These are phyloP conservation scores for Microsporum canis DNA, from an alignment of 2,329 filamentous ascomycete species.

Conservation along the genomic window DNA sequence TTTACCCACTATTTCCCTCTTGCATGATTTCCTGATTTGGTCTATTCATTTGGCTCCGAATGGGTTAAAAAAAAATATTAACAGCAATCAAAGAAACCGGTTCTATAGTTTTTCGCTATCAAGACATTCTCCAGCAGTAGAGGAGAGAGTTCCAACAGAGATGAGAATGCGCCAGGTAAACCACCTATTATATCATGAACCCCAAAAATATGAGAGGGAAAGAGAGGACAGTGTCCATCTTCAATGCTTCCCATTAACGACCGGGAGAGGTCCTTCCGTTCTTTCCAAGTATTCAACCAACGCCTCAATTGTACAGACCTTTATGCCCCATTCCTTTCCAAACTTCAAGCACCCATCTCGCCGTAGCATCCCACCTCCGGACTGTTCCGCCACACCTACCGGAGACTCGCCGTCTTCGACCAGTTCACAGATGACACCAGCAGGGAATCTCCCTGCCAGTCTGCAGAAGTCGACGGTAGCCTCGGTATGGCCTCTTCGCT, in stretches of 20 bases:
- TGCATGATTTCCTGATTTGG: background rate
- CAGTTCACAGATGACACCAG: constrained; percentile 80
- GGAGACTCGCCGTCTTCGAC: constrained; percentile 74
- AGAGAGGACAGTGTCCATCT: background rate
- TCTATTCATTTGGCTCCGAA: background rate
- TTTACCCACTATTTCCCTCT: background rate
- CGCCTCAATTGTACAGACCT: constrained; percentile 91
- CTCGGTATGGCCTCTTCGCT: constrained; percentile 79
- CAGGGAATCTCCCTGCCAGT: constrained; percentile 64
- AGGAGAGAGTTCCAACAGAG: background rate
- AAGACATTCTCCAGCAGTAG: background rate
- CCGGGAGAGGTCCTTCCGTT: constrained; percentile 45
- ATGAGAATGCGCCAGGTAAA: background rate
- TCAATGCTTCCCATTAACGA: constrained; percentile 26
- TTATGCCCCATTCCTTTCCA: constrained; percentile 76
- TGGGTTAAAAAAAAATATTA: background rate
- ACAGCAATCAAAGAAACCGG: background rate
- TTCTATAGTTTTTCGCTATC: background rate
- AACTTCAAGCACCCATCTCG: constrained; percentile 80
- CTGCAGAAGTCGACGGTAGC: constrained; percentile 83
- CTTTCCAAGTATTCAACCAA: constrained; percentile 69
- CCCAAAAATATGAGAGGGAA: background rate
- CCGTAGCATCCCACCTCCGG: constrained; percentile 70
- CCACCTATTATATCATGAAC: background rate
- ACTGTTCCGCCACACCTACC: constrained; percentile 30